Percentiles rank a stretch among this genome's conserved stretches.
Conservation (phyloP, 768 basidiomycete species). For the Naganishia kalamii region DNA sequence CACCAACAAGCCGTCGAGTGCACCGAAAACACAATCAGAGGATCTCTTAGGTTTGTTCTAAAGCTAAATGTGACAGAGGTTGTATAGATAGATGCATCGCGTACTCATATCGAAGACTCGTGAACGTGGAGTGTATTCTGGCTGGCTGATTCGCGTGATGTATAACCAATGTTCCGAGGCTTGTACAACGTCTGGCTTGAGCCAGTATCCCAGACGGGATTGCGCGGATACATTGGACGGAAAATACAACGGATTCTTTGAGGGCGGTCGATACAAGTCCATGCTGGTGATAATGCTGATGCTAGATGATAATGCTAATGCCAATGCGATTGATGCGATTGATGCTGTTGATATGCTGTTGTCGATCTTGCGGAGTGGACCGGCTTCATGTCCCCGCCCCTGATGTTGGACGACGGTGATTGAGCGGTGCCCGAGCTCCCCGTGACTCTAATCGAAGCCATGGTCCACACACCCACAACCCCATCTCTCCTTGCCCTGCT, state of each 20-base stretch:
- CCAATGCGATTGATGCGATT: no score
- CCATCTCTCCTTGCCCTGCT: conserved; percentile 1
- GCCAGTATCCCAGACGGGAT: not conserved
- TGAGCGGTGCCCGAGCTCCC: no score
- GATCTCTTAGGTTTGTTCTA: conserved; percentile 7
- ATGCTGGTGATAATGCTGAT: not conserved
- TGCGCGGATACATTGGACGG: not conserved
- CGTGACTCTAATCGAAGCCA: not conserved
- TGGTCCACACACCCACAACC: conserved; percentile 9
- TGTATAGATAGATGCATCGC: conserved; percentile 6
- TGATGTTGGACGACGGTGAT: no score
- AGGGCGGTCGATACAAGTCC: not conserved
- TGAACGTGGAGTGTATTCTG: not conserved
- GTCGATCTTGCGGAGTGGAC: not conserved
- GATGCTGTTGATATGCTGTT: not conserved
- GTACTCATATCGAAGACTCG: not conserved
- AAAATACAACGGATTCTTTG: not conserved
- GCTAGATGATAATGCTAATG: no score
- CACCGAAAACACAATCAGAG: conserved; percentile 5
- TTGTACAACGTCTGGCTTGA: not conserved
- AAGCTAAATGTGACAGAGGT: not conserved
- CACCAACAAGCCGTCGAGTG: not conserved
- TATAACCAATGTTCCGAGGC: conserved; percentile 1
- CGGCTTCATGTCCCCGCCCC: no score
- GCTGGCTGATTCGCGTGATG: not conserved